Evolutionary conservation across 768 basidiomycete species (phyloP), one percentile per base, ranked within the genome.

Genomic region (Macrolepiota fuliginosa): DNA sequence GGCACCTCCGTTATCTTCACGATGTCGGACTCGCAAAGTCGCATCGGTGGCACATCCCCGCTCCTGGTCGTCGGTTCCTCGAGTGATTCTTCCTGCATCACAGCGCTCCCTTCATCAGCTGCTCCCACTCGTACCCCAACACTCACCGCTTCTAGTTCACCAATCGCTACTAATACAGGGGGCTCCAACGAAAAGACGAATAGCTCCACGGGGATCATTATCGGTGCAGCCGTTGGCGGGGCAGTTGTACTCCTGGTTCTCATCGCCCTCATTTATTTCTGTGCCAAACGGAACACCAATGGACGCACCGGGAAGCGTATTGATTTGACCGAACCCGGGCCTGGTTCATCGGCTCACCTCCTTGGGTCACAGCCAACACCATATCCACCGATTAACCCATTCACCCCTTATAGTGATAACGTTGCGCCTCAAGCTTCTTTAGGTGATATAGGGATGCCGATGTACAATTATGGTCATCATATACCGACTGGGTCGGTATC

Each of bases 1-100:
- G 71, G 72, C 25, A 70, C 69, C 2, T 61, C 64, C 7, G 63
- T 70, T 35, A 17, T 65, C 4, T 72, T 74, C 55, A 65, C 64
- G 36, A 63, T 72, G 56, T 64, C 61, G 22, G 73, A 74, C 60
- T 58, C 73, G 4, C 35, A 56, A 45, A 65, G 66, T 25, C 58
- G 69, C 46, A 63, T 63, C 45, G 73, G 73, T 0, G 73, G 73
- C 37, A 66, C 64, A 12, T 69, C 70, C 17, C 13, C n/a, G 13
- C 56, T 72, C 25, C 53, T 55, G 25, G 62, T 66, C 6, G 71
- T 71, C 1, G 56, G 61, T 19, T 17, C 62, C 39, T 70, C 72
- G 15, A 49, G 63, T 15, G 65, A 71, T 51, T 61, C 64, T 1
- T 69, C 71, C 1, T 73, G 72, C 55, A 39, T 70, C 10, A 13